These are phyloP conservation scores for Postia placenta DNA, from an alignment of 768 basidiomycete species.

Conservation along the genomic window DNA sequence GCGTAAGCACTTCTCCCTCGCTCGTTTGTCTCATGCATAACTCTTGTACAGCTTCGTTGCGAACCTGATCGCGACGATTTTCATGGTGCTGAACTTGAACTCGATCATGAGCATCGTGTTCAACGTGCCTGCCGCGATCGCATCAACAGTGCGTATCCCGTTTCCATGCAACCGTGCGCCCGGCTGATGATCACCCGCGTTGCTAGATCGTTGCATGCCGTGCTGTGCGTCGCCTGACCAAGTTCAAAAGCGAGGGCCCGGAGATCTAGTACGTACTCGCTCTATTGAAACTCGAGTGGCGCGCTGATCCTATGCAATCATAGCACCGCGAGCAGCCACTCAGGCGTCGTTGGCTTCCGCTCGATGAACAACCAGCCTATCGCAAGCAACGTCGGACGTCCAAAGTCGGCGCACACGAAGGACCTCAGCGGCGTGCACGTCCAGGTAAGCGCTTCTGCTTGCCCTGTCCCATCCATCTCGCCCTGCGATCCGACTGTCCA, in stretches of 20 bases:
- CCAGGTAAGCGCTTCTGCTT: slow-evolving; percentile 32
- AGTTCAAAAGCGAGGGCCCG: slow-evolving; percentile 43
- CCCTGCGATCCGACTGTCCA: not conserved
- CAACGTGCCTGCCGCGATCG: slow-evolving; percentile 67
- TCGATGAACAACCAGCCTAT: slow-evolving; percentile 29
- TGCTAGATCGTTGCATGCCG: slow-evolving; percentile 56
- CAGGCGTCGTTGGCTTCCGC: not conserved
- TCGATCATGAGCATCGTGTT: slow-evolving; percentile 68
- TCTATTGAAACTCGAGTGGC: not conserved
- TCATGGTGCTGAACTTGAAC: slow-evolving; percentile 63
- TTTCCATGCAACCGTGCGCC: not conserved
- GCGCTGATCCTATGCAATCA: not conserved
- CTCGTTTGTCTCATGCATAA: not conserved
- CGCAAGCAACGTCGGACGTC: slow-evolving; percentile 31
- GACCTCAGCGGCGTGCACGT: slow-evolving; percentile 48
- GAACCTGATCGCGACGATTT: slow-evolving; percentile 40
- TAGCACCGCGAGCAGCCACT: slow-evolving; percentile 1
- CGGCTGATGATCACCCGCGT: not conserved
- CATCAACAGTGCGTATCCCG: slow-evolving; percentile 45
- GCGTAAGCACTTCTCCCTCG: slow-evolving; percentile 39
- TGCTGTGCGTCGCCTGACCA: slow-evolving; percentile 59
- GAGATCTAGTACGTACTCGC: slow-evolving; percentile 45
- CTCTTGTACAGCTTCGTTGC: slow-evolving; percentile 36
- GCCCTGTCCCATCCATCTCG: slow-evolving; percentile 4
- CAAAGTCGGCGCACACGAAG: slow-evolving; percentile 41